phyloP scores from a whole-genome alignment of 805 yeast genomes.

The Pichia scutulata region DNA sequence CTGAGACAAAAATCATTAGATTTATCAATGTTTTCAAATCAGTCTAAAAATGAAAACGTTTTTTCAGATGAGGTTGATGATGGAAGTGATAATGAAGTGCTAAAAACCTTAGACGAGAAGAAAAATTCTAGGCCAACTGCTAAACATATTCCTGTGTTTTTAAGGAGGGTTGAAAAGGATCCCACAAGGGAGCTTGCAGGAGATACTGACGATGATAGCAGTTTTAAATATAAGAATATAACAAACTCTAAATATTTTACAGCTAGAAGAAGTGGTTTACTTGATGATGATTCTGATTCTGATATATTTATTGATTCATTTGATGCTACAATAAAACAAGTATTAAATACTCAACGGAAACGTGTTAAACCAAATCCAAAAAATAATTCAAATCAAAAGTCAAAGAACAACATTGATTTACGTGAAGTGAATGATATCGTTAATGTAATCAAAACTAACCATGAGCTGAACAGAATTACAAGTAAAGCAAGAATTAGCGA shows the following conservation, averaged over 20 bases:
- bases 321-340: constrained; percentile 1
- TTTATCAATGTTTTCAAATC: background rate
- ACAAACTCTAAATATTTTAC: background rate
- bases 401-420: background rate
- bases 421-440: background rate
- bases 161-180: background rate
- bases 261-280: background rate
- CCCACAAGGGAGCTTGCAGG: background rate
- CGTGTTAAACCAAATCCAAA: background rate
- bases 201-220: background rate
- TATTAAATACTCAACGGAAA: background rate
- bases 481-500: background rate
- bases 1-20: constrained; percentile 1
- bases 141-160: background rate
- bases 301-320: constrained; percentile 6
- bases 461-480: background rate
- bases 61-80: background rate
- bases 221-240: background rate
- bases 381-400: background rate
- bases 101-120: background rate
- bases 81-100: background rate
- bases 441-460: background rate
- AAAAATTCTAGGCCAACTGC: background rate
- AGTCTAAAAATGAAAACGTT: background rate
- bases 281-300: constrained; percentile 1